Percentiles rank a stretch among this genome's conserved stretches.
phyloP scores from a whole-genome alignment of 2,329 filamentous ascomycete genomes.

The Tolypocladium cylindrosporum region DNA sequence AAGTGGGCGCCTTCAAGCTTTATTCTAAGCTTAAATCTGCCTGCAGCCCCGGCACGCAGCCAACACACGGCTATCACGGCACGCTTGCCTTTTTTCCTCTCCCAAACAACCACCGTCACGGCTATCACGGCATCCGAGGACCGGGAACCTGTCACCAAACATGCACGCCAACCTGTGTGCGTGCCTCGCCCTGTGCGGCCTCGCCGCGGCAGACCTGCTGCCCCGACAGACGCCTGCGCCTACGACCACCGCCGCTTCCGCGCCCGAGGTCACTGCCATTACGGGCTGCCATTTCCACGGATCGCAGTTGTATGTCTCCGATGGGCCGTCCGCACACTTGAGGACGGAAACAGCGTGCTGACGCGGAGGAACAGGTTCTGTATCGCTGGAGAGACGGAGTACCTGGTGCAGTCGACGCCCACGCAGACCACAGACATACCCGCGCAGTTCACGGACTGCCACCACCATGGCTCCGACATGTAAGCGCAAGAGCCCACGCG shows the following conservation, averaged over 20 bases:
- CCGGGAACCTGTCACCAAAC: not conserved
- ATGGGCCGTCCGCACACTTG: too few relatives aligned
- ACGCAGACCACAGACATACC: slow-evolving; percentile 48
- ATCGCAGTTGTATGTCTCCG: slow-evolving; percentile 23
- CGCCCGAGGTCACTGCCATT: slow-evolving; percentile 23
- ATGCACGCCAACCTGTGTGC: not conserved
- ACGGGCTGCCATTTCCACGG: slow-evolving; percentile 32
- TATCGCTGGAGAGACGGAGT: slow-evolving; percentile 32
- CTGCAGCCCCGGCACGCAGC: not conserved
- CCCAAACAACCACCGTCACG: not conserved
- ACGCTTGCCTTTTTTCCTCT: not conserved
- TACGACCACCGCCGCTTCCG: slow-evolving; percentile 10
- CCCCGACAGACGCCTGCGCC: slow-evolving; percentile 21
- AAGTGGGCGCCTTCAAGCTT: not conserved
- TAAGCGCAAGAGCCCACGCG: slow-evolving; percentile 21
- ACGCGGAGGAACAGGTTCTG: slow-evolving; percentile 25
- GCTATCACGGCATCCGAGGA: not conserved
- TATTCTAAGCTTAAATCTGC: not conserved
- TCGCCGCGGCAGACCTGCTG: slow-evolving; percentile 11
- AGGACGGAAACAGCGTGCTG: not conserved
- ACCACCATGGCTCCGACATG: slow-evolving; percentile 48
- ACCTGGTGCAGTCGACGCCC: slow-evolving; percentile 31
- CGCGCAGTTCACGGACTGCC: slow-evolving; percentile 54
- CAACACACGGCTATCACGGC: not conserved
- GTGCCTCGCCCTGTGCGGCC: slow-evolving; percentile 8